Base-by-base conservation (phyloP, 805 yeast genomes). In the Clavispora asparagi region DNA sequence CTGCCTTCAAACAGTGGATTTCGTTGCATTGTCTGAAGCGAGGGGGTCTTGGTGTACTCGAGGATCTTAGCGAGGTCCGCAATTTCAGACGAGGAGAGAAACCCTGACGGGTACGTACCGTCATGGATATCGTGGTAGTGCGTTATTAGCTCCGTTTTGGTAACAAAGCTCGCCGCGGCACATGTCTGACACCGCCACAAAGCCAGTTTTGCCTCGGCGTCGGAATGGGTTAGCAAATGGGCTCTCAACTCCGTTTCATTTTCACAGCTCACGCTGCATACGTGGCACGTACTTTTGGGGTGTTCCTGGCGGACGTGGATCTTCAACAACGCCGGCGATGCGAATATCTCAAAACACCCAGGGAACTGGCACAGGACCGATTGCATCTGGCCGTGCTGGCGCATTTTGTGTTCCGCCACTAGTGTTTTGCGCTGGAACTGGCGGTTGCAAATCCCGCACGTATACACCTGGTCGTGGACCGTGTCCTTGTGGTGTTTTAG, bases 241-340 rank as follows among this genome's bases (percentile, higher is more conserved):
- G 83, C 79, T 14, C 74, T 65, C 42, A 89, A 63, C 50, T 90
- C 94, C 26, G 73, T 70, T 40, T 76, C 79, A 27, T 95, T 95
- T 10, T 85, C 83, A 68, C 90, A 85, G 7, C 76, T 79, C 60
- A 80, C 82, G 6, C 79, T 81, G 70, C 97, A 90, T 1, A 78
- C 53, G 0, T 63, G 55, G 66, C 95, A 88, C 39, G 68, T 71
- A 26, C 83, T 54, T 58, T 83, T 81, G 5, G 91, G 88, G 63
- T 90, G 97, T 31, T 76, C 85, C 0, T 78, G 74, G 53, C 83
- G 84, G 44, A 79, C 70, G 63, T 91, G 97, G 10, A 74, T 58
- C 54, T 83, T 90, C 35, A 88, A 67, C 1, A 84, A 84, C 3
- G 86, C 78, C 89, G 91, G 84, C 0, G 85, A 83, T 46, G 76